phyloP scores from a whole-genome alignment of 2,329 filamentous ascomycete genomes.

The Endoconidiophora laricicola region DNA sequence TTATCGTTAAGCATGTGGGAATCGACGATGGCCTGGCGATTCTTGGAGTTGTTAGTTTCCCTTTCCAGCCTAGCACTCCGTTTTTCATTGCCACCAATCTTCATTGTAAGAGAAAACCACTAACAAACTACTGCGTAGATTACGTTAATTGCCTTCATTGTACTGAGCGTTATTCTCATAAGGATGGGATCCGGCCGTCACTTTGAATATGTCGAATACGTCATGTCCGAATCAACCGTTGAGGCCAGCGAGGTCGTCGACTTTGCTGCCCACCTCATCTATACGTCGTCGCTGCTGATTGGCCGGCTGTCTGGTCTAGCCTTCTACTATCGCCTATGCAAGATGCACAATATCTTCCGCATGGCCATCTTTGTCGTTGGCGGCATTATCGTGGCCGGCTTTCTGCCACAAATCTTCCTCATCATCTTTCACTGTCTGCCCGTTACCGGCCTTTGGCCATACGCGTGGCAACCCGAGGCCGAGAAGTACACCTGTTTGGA shows the following conservation, averaged over 20 bases:
- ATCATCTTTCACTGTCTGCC: conserved; percentile 35
- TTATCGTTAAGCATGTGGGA: conserved; percentile 23
- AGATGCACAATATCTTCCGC: conserved; percentile 21
- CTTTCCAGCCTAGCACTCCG: neutral
- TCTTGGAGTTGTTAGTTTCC: conserved; percentile 20
- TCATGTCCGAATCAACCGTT: conserved; percentile 25
- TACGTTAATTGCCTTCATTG: conserved; percentile 26
- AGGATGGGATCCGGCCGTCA: conserved; percentile 30
- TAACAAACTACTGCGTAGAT: conserved; percentile 16
- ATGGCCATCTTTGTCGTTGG: conserved; percentile 22
- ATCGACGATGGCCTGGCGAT: conserved; percentile 24
- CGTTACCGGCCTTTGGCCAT: conserved; percentile 35
- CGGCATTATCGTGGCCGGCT: conserved; percentile 25
- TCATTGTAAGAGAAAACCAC: neutral
- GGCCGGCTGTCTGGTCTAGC: conserved; percentile 35
- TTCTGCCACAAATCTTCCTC: conserved; percentile 31
- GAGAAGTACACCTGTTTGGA: conserved; percentile 27
- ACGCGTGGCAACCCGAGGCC: conserved; percentile 26
- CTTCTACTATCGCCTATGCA: conserved; percentile 32
- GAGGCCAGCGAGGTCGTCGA: conserved; percentile 30
- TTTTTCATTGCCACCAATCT: neutral
- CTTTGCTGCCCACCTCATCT: conserved; percentile 33
- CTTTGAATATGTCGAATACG: conserved; percentile 29
- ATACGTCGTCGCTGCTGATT: conserved; percentile 31
- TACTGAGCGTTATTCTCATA: conserved; percentile 28